Percentiles rank a stretch among this genome's conserved stretches.
Conservation (phyloP, 495 filamentous ascomycete species). For the Neurospora sp. region DNA sequence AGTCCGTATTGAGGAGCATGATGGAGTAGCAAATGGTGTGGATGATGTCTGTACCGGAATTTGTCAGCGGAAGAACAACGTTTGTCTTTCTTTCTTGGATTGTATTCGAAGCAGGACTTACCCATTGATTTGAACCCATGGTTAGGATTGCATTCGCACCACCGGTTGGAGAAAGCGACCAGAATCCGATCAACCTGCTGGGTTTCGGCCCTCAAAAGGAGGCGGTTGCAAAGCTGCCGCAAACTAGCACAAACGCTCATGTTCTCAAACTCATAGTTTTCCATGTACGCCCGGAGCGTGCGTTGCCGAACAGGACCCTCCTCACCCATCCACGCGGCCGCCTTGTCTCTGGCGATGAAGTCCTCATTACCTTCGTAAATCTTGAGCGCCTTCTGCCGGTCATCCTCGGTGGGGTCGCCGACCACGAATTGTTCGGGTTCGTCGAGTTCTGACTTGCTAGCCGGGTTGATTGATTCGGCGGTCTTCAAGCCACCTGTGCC, state of each 20-base stretch:
- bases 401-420: slow-evolving; percentile 50
- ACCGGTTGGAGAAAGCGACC: slow-evolving; percentile 74
- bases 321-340: slow-evolving; percentile 85
- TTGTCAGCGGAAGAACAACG: slow-evolving; percentile 2
- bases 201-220: slow-evolving; percentile 86
- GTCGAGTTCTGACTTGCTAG: slow-evolving; percentile 30
- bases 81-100: not conserved
- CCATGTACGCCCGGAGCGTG: slow-evolving; percentile 78
- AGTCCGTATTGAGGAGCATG: slow-evolving; percentile 88
- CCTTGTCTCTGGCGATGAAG: slow-evolving; percentile 62
- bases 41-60: slow-evolving; percentile 59
- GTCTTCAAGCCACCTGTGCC: slow-evolving; percentile 7
- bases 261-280: slow-evolving; percentile 76
- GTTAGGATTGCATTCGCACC: slow-evolving; percentile 90
- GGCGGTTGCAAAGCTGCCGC: slow-evolving; percentile 66
- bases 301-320: slow-evolving; percentile 53
- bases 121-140: slow-evolving; percentile 88
- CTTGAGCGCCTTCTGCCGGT: slow-evolving; percentile 62
- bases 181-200: slow-evolving; percentile 95
- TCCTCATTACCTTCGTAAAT: slow-evolving; percentile 83
- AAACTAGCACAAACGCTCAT: slow-evolving; percentile 72
- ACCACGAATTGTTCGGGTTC: slow-evolving; percentile 35
- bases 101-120: slow-evolving; percentile 29
- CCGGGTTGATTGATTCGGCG: slow-evolving; percentile 12
- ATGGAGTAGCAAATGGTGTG: slow-evolving; percentile 97